These are phyloP conservation scores for Corrigiola litoralis DNA, from an alignment of 179 eudicot genomes.

Conservation along the genomic window DNA sequence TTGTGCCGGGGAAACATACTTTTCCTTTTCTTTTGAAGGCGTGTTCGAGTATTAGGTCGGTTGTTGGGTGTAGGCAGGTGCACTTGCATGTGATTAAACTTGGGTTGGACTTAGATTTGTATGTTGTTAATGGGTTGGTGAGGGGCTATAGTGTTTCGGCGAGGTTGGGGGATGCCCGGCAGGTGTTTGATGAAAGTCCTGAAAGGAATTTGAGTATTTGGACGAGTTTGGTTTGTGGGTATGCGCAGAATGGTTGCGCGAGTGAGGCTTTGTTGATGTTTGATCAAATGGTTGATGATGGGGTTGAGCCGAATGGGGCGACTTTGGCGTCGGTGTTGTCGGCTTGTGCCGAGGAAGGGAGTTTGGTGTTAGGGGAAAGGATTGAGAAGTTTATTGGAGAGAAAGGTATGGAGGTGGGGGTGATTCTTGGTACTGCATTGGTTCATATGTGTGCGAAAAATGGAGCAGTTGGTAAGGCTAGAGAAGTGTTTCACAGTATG, in stretches of 20 bases:
- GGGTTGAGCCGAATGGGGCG: conserved; percentile 60
- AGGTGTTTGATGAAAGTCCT: conserved; percentile 52
- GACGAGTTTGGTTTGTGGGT: conserved; percentile 80
- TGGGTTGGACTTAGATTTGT: conserved; percentile 48
- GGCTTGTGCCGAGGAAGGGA: conserved; percentile 66
- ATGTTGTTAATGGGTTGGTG: conserved; percentile 58
- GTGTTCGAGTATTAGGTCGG: conserved; percentile 31
- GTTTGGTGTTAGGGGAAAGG: conserved; percentile 53
- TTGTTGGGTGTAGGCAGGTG: conserved; percentile 38
- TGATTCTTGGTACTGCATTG: conserved; percentile 76
- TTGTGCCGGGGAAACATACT: conserved; percentile 60
- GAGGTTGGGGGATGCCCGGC: conserved; percentile 35
- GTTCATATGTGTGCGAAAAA: conserved; percentile 71
- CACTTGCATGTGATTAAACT: conserved; percentile 45
- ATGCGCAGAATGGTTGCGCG: conserved; percentile 45
- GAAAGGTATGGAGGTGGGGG: conserved; percentile 37
- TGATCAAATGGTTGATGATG: conserved; percentile 43
- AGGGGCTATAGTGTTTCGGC: conserved; percentile 42
- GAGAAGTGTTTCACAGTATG: conserved; percentile 43
- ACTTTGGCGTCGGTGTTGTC: conserved; percentile 69
- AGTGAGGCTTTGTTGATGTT: conserved; percentile 53
- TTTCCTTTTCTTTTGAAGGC: conserved; percentile 65
- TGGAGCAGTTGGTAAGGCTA: conserved; percentile 53
- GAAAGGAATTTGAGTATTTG: conserved; percentile 62
- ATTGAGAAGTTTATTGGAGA: conserved; percentile 42